phyloP scores from a whole-genome alignment of 179 eudicot species.

The Heliamphora pulchella region DNA sequence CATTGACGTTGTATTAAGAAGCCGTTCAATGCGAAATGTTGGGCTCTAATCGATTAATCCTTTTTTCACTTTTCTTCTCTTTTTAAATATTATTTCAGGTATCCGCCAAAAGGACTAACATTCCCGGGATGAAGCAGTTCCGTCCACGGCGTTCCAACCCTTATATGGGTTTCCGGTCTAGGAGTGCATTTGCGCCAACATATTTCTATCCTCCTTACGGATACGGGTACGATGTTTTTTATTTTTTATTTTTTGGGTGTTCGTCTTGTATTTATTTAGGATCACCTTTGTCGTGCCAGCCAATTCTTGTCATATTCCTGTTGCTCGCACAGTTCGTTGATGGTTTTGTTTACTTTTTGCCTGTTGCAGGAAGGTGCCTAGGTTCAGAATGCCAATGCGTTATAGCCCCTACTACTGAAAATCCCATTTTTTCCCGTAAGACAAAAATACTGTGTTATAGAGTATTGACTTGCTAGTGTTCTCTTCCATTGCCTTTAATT shows the following conservation, averaged over 20 bases:
- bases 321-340: neutral
- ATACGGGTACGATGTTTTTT: slow-evolving; percentile 37
- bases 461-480: neutral
- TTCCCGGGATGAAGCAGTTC: slow-evolving; percentile 60
- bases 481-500: neutral
- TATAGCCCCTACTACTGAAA: slow-evolving; percentile 51
- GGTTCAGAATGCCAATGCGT: slow-evolving; percentile 61
- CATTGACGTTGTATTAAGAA: neutral
- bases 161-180: slow-evolving; percentile 36
- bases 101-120: slow-evolving; percentile 51
- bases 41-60: neutral
- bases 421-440: neutral
- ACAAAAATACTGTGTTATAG: neutral
- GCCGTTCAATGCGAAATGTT: neutral
- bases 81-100: slow-evolving; percentile 28
- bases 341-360: neutral
- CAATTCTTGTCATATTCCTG: neutral
- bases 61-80: neutral
- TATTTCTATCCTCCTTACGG: slow-evolving; percentile 49
- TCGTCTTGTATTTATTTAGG: neutral
- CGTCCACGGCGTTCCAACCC: slow-evolving; percentile 44
- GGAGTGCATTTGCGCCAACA: slow-evolving; percentile 41
- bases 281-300: neutral
- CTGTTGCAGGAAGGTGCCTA: slow-evolving; percentile 50
- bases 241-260: neutral